Percentiles rank a stretch among this genome's conserved stretches.
Evolutionary conservation across 148 eudicot genomes (phyloP).

Genomic region (Chenopodium formosanum): DNA sequence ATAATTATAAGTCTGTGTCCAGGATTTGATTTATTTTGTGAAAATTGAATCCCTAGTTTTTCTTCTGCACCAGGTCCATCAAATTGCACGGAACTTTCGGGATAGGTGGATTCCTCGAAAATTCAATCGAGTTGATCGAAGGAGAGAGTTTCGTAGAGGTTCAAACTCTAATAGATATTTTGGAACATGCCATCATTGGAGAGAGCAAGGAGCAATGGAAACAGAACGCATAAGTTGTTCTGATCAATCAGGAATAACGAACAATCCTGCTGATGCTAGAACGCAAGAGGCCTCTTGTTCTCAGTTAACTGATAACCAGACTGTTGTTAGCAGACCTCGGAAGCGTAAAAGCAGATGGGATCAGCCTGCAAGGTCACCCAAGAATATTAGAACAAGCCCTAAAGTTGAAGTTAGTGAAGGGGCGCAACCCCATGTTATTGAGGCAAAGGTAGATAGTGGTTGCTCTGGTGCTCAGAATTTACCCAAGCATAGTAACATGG

Average conservation of each 20-base stretch:
- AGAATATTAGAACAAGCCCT: constrained; percentile 24
- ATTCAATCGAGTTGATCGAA: constrained; percentile 43
- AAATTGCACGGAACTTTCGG: constrained; percentile 84
- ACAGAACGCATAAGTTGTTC: constrained; percentile 39
- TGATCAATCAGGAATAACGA: constrained; percentile 30
- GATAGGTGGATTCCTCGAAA: constrained; percentile 78
- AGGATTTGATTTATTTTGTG: not conserved
- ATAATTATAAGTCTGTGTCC: not conserved
- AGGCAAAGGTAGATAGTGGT: constrained; percentile 15
- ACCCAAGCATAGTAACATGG: constrained; percentile 2
- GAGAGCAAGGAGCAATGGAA: constrained; percentile 37
- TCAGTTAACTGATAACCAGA: constrained; percentile 22
- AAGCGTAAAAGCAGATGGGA: constrained; percentile 97
- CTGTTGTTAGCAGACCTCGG: constrained; percentile 35
- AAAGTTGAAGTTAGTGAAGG: constrained; percentile 18
- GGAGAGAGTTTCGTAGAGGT: constrained; percentile 39
- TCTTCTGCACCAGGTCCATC: constrained; percentile 63
- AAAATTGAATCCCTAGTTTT: constrained; percentile 17
- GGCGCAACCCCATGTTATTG: not conserved
- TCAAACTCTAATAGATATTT: constrained; percentile 34
- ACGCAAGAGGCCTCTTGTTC: constrained; percentile 40
- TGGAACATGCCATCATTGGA: constrained; percentile 36
- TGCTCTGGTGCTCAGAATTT: constrained; percentile 6
- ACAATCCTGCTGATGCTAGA: constrained; percentile 32
- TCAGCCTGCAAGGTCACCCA: constrained; percentile 40